These are phyloP conservation scores for Plasmopara halstedii DNA, from an alignment of 352 stramenopile species.

Conservation along the genomic window DNA sequence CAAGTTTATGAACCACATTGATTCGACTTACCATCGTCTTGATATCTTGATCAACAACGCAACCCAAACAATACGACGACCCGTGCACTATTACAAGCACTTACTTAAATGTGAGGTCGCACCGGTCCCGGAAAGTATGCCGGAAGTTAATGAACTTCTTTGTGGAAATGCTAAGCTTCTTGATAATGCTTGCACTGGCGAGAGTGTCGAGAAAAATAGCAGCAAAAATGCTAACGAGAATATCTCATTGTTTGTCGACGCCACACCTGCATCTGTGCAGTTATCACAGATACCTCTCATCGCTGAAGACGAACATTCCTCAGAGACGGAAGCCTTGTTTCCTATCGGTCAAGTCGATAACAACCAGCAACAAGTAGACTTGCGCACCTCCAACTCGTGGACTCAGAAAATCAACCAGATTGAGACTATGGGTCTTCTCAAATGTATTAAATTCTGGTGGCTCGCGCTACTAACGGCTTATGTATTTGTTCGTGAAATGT, in stretches of 20 bases:
- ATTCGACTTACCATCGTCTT: slow-evolving; percentile 50
- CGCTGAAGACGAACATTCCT: slow-evolving; percentile 72
- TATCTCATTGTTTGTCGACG: slow-evolving; percentile 4
- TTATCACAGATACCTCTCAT: slow-evolving; percentile 87
- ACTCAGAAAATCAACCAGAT: slow-evolving; percentile 73
- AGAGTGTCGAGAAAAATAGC: slow-evolving; percentile 2
- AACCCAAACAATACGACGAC: slow-evolving; percentile 93
- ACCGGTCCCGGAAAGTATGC: slow-evolving; percentile 39
- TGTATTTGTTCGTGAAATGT: slow-evolving; percentile 1
- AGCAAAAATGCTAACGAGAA: slow-evolving; percentile 9
- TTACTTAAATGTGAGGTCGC: slow-evolving; percentile 73
- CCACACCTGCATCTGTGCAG: slow-evolving; percentile 64
- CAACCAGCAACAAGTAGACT: slow-evolving; percentile 91
- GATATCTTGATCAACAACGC: slow-evolving; percentile 97
- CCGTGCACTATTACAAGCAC: slow-evolving; percentile 88
- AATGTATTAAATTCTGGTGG: background rate
- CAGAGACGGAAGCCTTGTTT: slow-evolving; percentile 45
- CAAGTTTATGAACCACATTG: slow-evolving; percentile 88
- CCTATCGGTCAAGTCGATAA: slow-evolving; percentile 77
- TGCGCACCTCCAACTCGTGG: slow-evolving; percentile 90
- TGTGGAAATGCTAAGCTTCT: slow-evolving; percentile 45
- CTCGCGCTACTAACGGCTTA: background rate
- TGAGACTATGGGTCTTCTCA: slow-evolving; percentile 50
- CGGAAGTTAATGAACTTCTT: slow-evolving; percentile 38
- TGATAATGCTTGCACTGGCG: background rate